Conservation (phyloP, 2,329 filamentous ascomycete species). For the Hypoxylon sp. region DNA sequence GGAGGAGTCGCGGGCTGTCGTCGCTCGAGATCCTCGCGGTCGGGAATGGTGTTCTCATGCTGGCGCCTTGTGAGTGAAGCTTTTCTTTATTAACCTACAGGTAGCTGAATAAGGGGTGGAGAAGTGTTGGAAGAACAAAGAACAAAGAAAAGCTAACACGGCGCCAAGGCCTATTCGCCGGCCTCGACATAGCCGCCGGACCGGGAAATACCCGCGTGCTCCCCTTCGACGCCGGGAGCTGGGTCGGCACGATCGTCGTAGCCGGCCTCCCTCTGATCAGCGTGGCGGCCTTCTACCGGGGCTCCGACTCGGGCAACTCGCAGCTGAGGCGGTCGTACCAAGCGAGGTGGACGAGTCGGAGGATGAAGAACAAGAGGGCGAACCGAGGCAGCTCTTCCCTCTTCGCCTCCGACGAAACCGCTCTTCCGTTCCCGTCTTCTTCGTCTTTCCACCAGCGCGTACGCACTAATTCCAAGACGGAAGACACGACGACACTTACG, state of each 20-base stretch:
- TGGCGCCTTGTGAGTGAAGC: constrained; percentile 63
- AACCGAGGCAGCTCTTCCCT: constrained; percentile 2
- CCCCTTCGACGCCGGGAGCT: constrained; percentile 64
- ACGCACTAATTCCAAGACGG: background rate
- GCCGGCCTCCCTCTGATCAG: constrained; percentile 66
- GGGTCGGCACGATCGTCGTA: constrained; percentile 63
- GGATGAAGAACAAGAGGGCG: background rate
- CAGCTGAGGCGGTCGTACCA: constrained; percentile 7
- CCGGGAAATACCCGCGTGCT: constrained; percentile 58
- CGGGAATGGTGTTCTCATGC: constrained; percentile 68
- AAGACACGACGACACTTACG: constrained; percentile 5
- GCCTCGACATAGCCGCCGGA: constrained; percentile 60
- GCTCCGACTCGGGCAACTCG: constrained; percentile 37
- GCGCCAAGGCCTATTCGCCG: constrained; percentile 64
- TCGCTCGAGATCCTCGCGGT: constrained; percentile 68
- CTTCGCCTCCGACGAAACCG: background rate
- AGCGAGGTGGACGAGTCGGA: background rate
- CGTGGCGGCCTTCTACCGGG: constrained; percentile 57
- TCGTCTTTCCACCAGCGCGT: background rate
- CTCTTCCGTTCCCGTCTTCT: background rate
- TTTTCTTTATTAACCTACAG: background rate
- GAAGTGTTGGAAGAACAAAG: background rate
- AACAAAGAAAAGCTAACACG: constrained; percentile 5
- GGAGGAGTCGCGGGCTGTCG: constrained; percentile 52
- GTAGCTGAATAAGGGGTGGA: background rate